Evolutionary conservation across 2,329 filamentous ascomycete species (phyloP), one percentile per base, ranked within the genome.

Genomic region (Colletotrichum coccodes): DNA sequence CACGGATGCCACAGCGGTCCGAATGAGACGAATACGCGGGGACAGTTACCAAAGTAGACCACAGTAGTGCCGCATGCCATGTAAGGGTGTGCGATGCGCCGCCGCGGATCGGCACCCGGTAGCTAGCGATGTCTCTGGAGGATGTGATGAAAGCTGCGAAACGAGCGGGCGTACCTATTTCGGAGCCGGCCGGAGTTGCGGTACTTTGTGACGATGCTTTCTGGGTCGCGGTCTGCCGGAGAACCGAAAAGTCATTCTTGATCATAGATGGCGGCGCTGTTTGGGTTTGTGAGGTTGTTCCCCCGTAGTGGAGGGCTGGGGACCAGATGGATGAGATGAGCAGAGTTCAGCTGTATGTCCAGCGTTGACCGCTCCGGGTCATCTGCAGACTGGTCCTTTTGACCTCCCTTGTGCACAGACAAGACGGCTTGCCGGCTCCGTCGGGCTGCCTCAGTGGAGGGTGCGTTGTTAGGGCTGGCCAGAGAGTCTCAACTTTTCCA

Each of bases 11-110:
- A 50, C 49, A 50, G n/a, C 42, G 6, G 46, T 49, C 23, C 18
- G 42, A 49, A 54, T 49, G 53, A 46, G 44, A 60, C 26, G 60
- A 34, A n/a, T 14, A 44, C 60, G 60, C 61, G 46, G 53, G 56
- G n/a, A n/a, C n/a, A n/a, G 61, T 56, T 34, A 34, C 54, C 28
- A 56, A 9, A 40, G 64, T 38, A 42, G 3, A 32, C 42, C 57
- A 50, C 34, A 34, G 34, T 23, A 18, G 18, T 36, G 21, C 18
- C 38, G n/a, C n/a, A n/a, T 63, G 61, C 26, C 18, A 36, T 49
- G 34, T 34, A n/a, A 47, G 56, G 28, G 18, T 58, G 40, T 46
- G 28, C n/a, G 42, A 60, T 34, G 54, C 34, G 21, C 40, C n/a
- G 28, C 42, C 46, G 53, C 46, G 60, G 64, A 44, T 56, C 53